Percentiles rank a stretch among this genome's conserved stretches.
Evolutionary conservation across 1,284 basidiomycete genomes (phyloP).

Genomic region (Rhodotorula sp.): DNA sequence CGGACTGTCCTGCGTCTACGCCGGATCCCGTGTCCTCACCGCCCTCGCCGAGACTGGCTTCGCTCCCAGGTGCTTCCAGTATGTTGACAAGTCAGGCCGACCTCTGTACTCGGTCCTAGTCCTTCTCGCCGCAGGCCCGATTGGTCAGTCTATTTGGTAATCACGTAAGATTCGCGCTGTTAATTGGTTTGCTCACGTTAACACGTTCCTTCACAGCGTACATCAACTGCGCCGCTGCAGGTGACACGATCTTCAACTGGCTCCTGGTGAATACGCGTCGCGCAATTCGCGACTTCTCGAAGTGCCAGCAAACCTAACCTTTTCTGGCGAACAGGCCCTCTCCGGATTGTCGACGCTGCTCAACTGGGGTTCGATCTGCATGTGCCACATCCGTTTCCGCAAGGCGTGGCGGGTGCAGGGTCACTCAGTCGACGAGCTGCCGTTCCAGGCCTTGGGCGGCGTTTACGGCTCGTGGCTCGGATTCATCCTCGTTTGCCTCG

Average conservation of each 20-base stretch:
- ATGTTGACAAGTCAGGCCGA: conserved; percentile 57
- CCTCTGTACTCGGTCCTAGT: conserved; percentile 53
- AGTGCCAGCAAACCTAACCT: not conserved
- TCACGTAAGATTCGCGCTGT: not conserved
- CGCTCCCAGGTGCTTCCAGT: conserved; percentile 50
- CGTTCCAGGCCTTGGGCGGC: conserved; percentile 54
- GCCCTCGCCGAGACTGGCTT: conserved; percentile 43
- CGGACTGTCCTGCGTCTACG: conserved; percentile 50
- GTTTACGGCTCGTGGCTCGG: conserved; percentile 53
- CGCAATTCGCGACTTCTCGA: conserved; percentile 26
- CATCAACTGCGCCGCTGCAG: conserved; percentile 40
- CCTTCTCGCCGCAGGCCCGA: conserved; percentile 44
- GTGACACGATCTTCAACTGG: conserved; percentile 48
- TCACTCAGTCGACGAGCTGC: conserved; percentile 54
- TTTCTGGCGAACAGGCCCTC: conserved; percentile 44
- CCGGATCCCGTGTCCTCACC: conserved; percentile 49
- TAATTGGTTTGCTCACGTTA: not conserved
- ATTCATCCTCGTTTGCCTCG: conserved; percentile 46
- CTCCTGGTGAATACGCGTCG: conserved; percentile 33
- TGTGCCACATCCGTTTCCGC: conserved; percentile 51
- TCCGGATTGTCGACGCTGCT: conserved; percentile 56
- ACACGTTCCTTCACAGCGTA: conserved; percentile 42
- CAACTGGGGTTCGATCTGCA: conserved; percentile 49
- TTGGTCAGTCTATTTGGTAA: not conserved
- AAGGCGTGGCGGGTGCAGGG: conserved; percentile 54